Evolutionary conservation across 164 flowering plant genomes (phyloP).

Genomic region (Santalum album): DNA sequence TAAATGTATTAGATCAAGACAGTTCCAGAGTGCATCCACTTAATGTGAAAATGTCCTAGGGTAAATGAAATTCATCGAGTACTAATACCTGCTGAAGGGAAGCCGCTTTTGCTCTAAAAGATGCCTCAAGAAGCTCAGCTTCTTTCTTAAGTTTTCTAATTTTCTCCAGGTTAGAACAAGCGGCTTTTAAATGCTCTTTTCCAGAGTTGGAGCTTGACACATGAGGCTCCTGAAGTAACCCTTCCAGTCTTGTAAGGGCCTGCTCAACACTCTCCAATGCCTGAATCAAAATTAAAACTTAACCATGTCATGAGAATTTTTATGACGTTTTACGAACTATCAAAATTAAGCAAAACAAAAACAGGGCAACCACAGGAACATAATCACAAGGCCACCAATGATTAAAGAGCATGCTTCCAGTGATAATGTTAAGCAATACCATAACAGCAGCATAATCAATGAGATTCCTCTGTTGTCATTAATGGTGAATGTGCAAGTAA

Average conservation of each 20-base stretch:
- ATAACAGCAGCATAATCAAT: too few relatives aligned
- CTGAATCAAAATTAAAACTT: constrained; percentile 26
- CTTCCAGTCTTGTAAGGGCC: constrained; percentile 74
- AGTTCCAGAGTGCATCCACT: too few relatives aligned
- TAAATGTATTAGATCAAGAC: too few relatives aligned
- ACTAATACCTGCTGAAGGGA: constrained; percentile 69
- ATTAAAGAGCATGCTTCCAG: too few relatives aligned
- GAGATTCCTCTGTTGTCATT: too few relatives aligned
- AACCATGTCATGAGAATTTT: constrained; percentile 3
- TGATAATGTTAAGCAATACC: too few relatives aligned
- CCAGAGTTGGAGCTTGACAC: constrained; percentile 69
- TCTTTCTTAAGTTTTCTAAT: constrained; percentile 94
- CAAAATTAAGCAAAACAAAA: not conserved
- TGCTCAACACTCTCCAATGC: constrained; percentile 94
- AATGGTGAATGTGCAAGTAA: too few relatives aligned
- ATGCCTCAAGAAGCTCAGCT: constrained; percentile 96
- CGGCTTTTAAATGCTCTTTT: constrained; percentile 88
- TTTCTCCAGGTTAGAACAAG: constrained; percentile 95
- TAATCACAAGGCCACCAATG: too few relatives aligned
- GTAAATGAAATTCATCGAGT: too few relatives aligned
- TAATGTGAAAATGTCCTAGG: too few relatives aligned
- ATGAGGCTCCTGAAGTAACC: constrained; percentile 78
- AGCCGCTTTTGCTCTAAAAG: constrained; percentile 95
- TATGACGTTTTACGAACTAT: not conserved
- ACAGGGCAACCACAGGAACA: not conserved